Evolutionary conservation across 108 stramenopile genomes (phyloP), one percentile per base, ranked within the genome.

Genomic region (Fistulifera solaris): DNA sequence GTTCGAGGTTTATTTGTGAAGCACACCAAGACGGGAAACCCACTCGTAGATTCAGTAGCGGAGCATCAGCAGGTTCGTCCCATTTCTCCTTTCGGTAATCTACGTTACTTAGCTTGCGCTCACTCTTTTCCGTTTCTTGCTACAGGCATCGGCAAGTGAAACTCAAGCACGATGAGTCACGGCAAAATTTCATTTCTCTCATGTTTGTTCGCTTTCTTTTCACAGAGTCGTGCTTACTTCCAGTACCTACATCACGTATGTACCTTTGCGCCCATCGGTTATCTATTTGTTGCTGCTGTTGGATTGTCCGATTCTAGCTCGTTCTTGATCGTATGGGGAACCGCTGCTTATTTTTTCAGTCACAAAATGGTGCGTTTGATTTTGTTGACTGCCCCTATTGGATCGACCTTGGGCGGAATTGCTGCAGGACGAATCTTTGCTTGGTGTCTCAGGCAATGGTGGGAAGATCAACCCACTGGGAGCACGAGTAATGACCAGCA

Each of bases 321-420:
- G 27, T 99, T 99, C 67, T 66, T 99, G 22, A 59, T 90, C 52
- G 83, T 95, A 15, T 99, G 95, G 78, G 95, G 84, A 19, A 59
- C 77, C 23, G 60, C 92, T 19, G 77, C 96, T 6, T 99, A 96
- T 81, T 97, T 85, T 71, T 99, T 99, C 68, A 81, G 86, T 10
- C 94, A 90, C 48, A 88, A 88, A 61, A 99, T 99, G 98, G 96
- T 96, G 16, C 87, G 98, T 22, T 75, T 99, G 51, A 94, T 99
- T 64, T 79, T 99, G 18, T 69, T 96, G 28, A 77, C 89, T 16
- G 96, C 93, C 26, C 98, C 98, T 17, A 87, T 95, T 59, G 88
- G 94, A 11, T 81, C 81, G 53, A 49, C 73, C 10, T 72, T 97
- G 23, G 90, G 76, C 56, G 98, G 94, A 8, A 84, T 96, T 52